phyloP scores from a whole-genome alignment of 176 grass and related monocot genomes.

The Aegilops bicornis region DNA sequence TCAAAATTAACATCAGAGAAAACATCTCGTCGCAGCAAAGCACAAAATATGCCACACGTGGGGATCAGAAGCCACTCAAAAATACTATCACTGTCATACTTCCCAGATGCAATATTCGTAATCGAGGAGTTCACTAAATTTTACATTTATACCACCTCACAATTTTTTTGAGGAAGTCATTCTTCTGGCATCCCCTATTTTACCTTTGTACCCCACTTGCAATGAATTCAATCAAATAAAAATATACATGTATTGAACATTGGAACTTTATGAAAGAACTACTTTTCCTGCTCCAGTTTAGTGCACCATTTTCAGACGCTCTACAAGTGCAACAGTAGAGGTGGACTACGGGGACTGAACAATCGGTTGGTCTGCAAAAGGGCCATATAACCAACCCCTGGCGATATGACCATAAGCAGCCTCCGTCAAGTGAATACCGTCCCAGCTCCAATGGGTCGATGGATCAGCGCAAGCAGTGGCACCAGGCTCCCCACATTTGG shows the following conservation, averaged over 20 bases:
- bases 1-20: not conserved
- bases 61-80: constrained; percentile 33
- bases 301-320: constrained; percentile 37
- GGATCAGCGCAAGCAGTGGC: constrained; percentile 52
- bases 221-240: constrained; percentile 53
- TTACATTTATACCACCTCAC: constrained; percentile 36
- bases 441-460: constrained; percentile 60
- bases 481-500: constrained; percentile 50
- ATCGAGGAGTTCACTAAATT: constrained; percentile 40
- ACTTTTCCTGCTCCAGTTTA: constrained; percentile 47
- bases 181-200: constrained; percentile 35
- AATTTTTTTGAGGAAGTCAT: too few species aligned
- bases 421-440: constrained; percentile 72
- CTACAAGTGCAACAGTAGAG: constrained; percentile 28
- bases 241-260: constrained; percentile 51
- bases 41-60: not conserved
- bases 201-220: constrained; percentile 43
- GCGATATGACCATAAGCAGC: constrained; percentile 58
- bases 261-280: constrained; percentile 44
- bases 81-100: constrained; percentile 37
- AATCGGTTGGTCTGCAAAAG: constrained; percentile 49
- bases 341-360: constrained; percentile 39
- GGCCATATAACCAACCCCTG: constrained; percentile 60
- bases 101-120: constrained; percentile 37
- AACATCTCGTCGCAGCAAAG: not conserved